Conservation (phyloP, 2,329 filamentous ascomycete species). For the Cladobotryum mycophilum region DNA sequence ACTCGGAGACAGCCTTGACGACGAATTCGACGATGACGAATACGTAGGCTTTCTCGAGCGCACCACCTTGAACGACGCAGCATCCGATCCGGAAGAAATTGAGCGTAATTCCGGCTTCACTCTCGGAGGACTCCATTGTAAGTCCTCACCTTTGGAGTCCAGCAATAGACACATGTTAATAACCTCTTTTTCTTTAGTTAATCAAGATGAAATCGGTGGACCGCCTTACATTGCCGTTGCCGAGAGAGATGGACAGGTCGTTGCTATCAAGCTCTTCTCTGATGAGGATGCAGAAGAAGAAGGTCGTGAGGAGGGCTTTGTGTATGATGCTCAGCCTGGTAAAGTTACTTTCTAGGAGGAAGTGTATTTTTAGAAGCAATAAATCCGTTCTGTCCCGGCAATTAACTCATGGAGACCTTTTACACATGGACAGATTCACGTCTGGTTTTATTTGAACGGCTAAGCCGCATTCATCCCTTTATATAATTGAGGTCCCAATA, state of each 20-base stretch:
- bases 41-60: constrained; percentile 1
- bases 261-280: constrained; percentile 1
- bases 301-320: background rate
- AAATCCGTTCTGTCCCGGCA: no score
- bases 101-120: constrained; percentile 2
- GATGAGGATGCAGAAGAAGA: background rate
- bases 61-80: constrained; percentile 3
- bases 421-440: no score
- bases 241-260: constrained; percentile 6
- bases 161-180: background rate
- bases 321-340: constrained; percentile 1
- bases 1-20: background rate
- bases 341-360: background rate
- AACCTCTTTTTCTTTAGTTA: background rate
- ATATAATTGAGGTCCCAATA: no score
- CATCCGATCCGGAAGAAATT: background rate
- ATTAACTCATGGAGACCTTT: no score
- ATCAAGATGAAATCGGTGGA: background rate
- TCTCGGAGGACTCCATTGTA: constrained; percentile 8
- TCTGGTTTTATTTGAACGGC: no score
- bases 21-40: background rate
- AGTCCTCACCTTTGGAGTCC: background rate
- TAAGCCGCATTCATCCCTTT: no score
- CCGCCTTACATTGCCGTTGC: constrained; percentile 2
- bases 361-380: no score